Evolutionary conservation across 1,139 yeast genomes (phyloP), one percentile per base, ranked within the genome.

Genomic region (Arxiozyma bovina): DNA sequence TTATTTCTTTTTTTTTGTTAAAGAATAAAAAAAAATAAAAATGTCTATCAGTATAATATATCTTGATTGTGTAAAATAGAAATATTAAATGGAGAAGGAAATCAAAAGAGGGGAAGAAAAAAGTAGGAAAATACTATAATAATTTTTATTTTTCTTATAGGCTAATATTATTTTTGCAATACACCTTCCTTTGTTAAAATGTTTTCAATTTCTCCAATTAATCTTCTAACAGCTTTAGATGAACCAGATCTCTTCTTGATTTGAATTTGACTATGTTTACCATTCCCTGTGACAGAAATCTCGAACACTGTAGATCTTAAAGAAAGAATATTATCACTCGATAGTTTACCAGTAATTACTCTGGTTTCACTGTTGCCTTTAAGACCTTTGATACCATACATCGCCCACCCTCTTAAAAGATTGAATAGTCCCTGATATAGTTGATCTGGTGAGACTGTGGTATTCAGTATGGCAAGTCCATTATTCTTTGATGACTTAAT

Each of bases 271-370:
- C 87, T 79, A n/a, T 68, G 68, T 49, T 68, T 69, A 53, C 67
- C 68, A 50, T 63, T 63, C 11, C 60, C 55, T n/a, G 72, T 72
- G 42, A 84, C 74, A 63, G 74, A 74, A 59, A 85, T 78, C 59
- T 82, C 78, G 67, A 85, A 84, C 60, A 78, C 77, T 61, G 89
- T 83, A 52, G 85, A 78, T 69, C 82, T 81, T 64, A 84, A 73
- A 52, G 84, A 79, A 63, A 85, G 73, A 1, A 84, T 75, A 68
- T 85, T 85, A 58, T 77, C 74, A 59, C 79, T 82, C 1, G 87
- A 75, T 48, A 85, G 77, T 22, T 80, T 76, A 50, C 89, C 91
- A 23, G 78, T 77, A 44, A 85, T 75, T 43, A 73, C 73, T 61
- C 72, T 70, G 9, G 74, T 71, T 18, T 73, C 69, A 45, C 74